phyloP scores from a whole-genome alignment of 2,329 filamentous ascomycete genomes.

The Microascus cirrosus region DNA sequence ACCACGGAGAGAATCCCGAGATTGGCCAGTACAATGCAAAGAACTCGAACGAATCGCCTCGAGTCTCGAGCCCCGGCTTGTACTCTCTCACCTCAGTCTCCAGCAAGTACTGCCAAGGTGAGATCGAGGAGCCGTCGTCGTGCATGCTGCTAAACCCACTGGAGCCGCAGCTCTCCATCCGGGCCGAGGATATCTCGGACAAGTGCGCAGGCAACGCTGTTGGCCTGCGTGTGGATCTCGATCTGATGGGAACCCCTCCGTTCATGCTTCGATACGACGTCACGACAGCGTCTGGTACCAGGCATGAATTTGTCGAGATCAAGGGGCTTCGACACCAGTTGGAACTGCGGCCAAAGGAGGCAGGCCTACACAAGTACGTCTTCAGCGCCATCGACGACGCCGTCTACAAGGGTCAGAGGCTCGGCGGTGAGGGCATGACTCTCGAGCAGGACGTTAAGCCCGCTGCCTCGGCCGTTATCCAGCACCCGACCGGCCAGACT shows the following conservation, averaged over 20 bases:
- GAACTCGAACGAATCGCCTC: slow-evolving; percentile 49
- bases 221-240: slow-evolving; percentile 76
- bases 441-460: slow-evolving; percentile 90
- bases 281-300: slow-evolving; percentile 46
- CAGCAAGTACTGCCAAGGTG: slow-evolving; percentile 73
- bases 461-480: slow-evolving; percentile 69
- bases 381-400: slow-evolving; percentile 74
- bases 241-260: slow-evolving; percentile 84
- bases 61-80: slow-evolving; percentile 66
- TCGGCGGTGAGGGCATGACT: slow-evolving; percentile 49
- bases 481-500: slow-evolving; percentile 38
- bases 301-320: slow-evolving; percentile 45
- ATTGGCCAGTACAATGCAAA: slow-evolving; percentile 50
- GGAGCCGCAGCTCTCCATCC: slow-evolving; percentile 66
- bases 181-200: slow-evolving; percentile 75
- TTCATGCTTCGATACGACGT: slow-evolving; percentile 76
- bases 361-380: slow-evolving; percentile 77
- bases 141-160: slow-evolving; percentile 86
- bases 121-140: slow-evolving; percentile 88
- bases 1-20: slow-evolving; percentile 51
- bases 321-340: slow-evolving; percentile 71
- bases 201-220: slow-evolving; percentile 93
- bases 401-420: slow-evolving; percentile 59
- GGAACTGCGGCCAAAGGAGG: slow-evolving; percentile 68
- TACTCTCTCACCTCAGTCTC: slow-evolving; percentile 76